These are phyloP conservation scores for Cercophora sp. DNA, from an alignment of 495 filamentous ascomycete species.

Conservation along the genomic window DNA sequence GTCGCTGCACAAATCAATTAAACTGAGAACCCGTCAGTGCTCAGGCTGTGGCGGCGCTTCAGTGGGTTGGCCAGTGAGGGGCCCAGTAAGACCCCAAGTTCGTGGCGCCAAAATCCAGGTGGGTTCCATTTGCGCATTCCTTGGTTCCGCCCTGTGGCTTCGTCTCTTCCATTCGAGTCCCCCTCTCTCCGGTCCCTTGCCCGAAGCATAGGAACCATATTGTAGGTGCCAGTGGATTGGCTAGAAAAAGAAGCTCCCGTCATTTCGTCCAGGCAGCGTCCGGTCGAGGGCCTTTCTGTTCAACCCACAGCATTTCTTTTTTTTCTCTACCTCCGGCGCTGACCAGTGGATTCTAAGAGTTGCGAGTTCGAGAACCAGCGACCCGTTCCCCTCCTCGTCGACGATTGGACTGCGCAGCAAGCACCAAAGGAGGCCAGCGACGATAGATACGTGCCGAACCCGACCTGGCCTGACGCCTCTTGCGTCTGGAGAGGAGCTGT, in stretches of 20 bases:
- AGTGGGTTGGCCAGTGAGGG: conserved; percentile 13
- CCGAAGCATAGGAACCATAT: neutral
- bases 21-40: conserved; percentile 13
- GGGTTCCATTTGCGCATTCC: conserved; percentile 4
- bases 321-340: neutral
- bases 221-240: neutral
- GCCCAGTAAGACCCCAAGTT: neutral
- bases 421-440: neutral
- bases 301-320: conserved; percentile 1
- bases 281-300: neutral
- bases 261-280: conserved; percentile 4
- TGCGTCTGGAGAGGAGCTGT: neutral
- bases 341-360: neutral
- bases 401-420: neutral
- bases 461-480: neutral
- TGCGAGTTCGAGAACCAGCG: neutral
- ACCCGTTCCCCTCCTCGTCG: too few species aligned
- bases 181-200: neutral
- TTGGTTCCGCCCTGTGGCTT: conserved; percentile 7
- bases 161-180: neutral
- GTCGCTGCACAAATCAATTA: conserved; percentile 10
- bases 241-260: neutral
- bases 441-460: conserved; percentile 1
- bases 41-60: conserved; percentile 4
- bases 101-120: conserved; percentile 11